Evolutionary conservation across 176 grass and related monocot species (phyloP).

Genomic region (Phoenix roebelenii): DNA sequence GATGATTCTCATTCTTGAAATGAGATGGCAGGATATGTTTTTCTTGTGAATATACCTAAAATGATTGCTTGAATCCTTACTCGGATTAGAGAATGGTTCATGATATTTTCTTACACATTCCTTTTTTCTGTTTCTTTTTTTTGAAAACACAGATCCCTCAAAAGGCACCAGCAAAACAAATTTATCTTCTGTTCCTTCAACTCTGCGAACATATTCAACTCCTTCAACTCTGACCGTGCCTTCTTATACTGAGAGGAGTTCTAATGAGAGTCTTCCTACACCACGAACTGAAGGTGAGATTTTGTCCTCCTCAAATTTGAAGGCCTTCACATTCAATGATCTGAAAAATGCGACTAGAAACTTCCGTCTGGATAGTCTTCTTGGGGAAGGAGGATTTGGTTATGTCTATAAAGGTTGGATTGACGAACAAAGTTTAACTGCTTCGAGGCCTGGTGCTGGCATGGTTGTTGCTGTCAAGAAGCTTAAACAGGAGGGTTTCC

Average conservation of each 20-base stretch:
- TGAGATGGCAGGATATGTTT: no score
- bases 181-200: slow-evolving; percentile 14
- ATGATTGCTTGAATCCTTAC: background rate
- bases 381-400: slow-evolving; percentile 29
- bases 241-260: background rate
- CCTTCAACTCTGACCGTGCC: background rate
- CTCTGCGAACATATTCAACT: slow-evolving; percentile 3
- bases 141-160: background rate
- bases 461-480: slow-evolving; percentile 25
- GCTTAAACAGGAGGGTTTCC: slow-evolving; percentile 23
- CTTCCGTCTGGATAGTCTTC: slow-evolving; percentile 16
- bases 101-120: background rate
- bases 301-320: slow-evolving; percentile 16
- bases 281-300: slow-evolving; percentile 21
- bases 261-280: slow-evolving; percentile 11
- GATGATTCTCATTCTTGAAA: no score
- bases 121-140: background rate
- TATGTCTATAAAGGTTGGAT: slow-evolving; percentile 29
- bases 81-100: background rate
- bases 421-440: slow-evolving; percentile 15
- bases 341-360: slow-evolving; percentile 21
- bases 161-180: slow-evolving; percentile 1
- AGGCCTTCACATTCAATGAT: slow-evolving; percentile 18
- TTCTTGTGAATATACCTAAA: no score
- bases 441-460: slow-evolving; percentile 16